Conservation (phyloP, 257 asterid genomes). For the Buddleja alternifolia region DNA sequence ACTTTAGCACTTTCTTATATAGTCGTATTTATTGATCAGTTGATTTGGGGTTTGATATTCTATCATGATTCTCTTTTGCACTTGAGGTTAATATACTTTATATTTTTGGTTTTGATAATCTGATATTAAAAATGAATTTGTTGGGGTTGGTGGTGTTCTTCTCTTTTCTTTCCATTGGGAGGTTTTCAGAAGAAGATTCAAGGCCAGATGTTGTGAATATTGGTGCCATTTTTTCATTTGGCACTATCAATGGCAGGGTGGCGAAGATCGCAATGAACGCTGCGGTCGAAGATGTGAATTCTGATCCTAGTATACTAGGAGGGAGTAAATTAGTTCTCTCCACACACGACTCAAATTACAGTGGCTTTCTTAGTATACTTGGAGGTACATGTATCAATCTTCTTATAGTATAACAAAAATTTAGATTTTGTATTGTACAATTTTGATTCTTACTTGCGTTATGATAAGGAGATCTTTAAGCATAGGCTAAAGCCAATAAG, state of each 20-base stretch:
- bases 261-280: slow-evolving; percentile 49
- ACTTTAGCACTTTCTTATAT: slow-evolving; percentile 4
- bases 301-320: slow-evolving; percentile 37
- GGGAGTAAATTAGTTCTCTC: slow-evolving; percentile 39
- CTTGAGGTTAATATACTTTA: neutral
- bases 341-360: slow-evolving; percentile 36
- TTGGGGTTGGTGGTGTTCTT: slow-evolving; percentile 6
- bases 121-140: slow-evolving; percentile 5
- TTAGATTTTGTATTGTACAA: neutral
- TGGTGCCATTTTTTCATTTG: slow-evolving; percentile 42
- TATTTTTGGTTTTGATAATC: neutral
- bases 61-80: no score
- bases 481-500: no score
- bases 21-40: neutral
- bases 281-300: slow-evolving; percentile 49
- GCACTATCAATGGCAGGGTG: slow-evolving; percentile 46
- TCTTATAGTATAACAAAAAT: neutral
- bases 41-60: neutral
- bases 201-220: slow-evolving; percentile 42
- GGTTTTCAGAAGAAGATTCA: slow-evolving; percentile 4
- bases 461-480: no score
- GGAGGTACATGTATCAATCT: slow-evolving; percentile 7
- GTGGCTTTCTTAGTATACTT: slow-evolving; percentile 44
- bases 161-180: neutral
- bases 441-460: neutral